These are phyloP conservation scores for Yamagishiella unicocca DNA, from an alignment of 139 green algal species.

Conservation along the genomic window DNA sequence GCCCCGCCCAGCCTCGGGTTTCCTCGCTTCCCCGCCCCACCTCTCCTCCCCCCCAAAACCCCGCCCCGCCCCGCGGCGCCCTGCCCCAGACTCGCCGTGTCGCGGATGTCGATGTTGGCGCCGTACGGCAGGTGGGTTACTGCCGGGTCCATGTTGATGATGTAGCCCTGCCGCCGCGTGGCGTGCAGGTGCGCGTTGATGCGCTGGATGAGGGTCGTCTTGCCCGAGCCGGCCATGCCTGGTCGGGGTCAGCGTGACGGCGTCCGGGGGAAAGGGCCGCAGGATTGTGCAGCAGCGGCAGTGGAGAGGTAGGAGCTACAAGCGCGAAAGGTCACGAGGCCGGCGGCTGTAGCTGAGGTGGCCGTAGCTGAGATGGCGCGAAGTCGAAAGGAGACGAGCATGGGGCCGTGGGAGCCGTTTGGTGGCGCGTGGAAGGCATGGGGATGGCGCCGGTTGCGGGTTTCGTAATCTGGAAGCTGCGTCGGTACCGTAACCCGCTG, in stretches of 20 bases:
- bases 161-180: conserved; percentile 75
- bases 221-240: conserved; percentile 98
- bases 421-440: too few relatives aligned
- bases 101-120: conserved; percentile 97
- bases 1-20: not conserved
- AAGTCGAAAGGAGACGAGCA: too few relatives aligned
- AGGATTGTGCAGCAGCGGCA: too few relatives aligned
- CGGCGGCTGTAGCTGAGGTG: too few relatives aligned
- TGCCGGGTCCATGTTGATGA: conserved; percentile 98
- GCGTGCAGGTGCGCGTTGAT: conserved; percentile 86
- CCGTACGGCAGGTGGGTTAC: conserved; percentile 91
- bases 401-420: too few relatives aligned
- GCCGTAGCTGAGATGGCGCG: too few relatives aligned
- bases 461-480: not conserved
- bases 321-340: too few relatives aligned
- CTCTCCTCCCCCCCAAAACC: not conserved
- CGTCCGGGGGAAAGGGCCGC: too few relatives aligned
- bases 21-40: not conserved
- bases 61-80: not conserved
- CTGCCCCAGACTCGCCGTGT: conserved; percentile 84
- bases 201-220: conserved; percentile 96
- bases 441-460: too few relatives aligned
- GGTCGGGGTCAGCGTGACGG: not conserved
- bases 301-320: too few relatives aligned
- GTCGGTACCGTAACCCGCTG: not conserved